These are phyloP conservation scores for Linnemannia exigua DNA, from an alignment of 192 early-diverging fungal genomes.

Conservation along the genomic window DNA sequence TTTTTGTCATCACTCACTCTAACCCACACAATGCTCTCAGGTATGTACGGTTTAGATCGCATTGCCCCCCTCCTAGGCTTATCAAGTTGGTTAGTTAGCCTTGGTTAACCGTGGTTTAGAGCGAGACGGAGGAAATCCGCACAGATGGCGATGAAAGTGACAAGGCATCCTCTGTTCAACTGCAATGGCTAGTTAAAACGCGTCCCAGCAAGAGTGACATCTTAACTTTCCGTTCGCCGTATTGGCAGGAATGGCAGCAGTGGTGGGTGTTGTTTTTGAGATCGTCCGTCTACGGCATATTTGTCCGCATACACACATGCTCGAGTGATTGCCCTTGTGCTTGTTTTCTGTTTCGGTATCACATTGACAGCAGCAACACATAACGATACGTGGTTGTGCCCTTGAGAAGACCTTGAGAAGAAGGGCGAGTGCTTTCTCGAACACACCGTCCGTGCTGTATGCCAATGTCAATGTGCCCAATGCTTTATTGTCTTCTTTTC, in stretches of 20 bases:
- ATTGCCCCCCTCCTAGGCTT: neutral
- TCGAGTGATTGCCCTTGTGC: neutral
- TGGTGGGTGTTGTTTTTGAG: neutral
- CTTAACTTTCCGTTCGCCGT: neutral
- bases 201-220: neutral
- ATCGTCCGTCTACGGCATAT: neutral
- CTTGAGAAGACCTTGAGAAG: neutral
- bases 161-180: neutral
- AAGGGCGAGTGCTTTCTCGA: neutral
- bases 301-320: neutral
- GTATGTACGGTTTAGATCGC: neutral
- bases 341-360: neutral
- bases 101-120: too few relatives aligned
- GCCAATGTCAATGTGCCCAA: neutral
- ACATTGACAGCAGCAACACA: neutral
- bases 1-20: neutral
- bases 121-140: too few relatives aligned
- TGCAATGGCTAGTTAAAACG: neutral
- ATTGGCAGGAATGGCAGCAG: neutral
- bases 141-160: neutral
- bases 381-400: neutral
- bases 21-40: constrained; percentile 4
- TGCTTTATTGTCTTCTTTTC: neutral
- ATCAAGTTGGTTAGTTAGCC: neutral
- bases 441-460: neutral